Conservation (phyloP, 768 basidiomycete genomes). For the Lentinus brumalis region DNA sequence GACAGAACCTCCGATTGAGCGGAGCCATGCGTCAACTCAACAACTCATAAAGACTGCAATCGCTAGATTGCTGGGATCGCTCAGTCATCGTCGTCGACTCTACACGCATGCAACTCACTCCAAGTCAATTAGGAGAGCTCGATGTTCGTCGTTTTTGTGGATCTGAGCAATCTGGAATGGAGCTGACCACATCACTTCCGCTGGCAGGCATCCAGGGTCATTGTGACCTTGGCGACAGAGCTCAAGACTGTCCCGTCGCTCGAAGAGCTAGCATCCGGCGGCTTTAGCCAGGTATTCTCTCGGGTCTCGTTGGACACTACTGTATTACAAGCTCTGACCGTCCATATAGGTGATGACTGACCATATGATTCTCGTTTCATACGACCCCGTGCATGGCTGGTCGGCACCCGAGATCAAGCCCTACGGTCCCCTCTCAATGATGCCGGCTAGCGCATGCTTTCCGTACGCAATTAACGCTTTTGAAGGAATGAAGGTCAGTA, state of each 20-base stretch:
- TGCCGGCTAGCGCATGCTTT: constrained; percentile 55
- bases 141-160: neutral
- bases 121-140: neutral
- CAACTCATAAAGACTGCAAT: no score
- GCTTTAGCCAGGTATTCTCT: constrained; percentile 56
- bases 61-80: no score
- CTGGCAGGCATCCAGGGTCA: constrained; percentile 56
- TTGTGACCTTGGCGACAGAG: constrained; percentile 44
- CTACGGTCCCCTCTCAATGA: constrained; percentile 59
- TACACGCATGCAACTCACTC: no score
- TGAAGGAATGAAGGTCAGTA: constrained; percentile 67
- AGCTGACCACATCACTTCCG: neutral
- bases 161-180: neutral
- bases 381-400: constrained; percentile 67
- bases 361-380: constrained; percentile 73
- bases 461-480: constrained; percentile 63
- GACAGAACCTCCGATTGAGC: no score
- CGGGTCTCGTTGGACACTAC: neutral
- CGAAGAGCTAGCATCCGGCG: constrained; percentile 37
- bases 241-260: constrained; percentile 53
- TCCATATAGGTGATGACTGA: constrained; percentile 56
- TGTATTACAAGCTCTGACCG: neutral
- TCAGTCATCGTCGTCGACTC: no score
- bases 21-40: no score
- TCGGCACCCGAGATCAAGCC: constrained; percentile 72